These are phyloP conservation scores for Geosmithia putterillii DNA, from an alignment of 2,329 filamentous ascomycete species.

Conservation along the genomic window DNA sequence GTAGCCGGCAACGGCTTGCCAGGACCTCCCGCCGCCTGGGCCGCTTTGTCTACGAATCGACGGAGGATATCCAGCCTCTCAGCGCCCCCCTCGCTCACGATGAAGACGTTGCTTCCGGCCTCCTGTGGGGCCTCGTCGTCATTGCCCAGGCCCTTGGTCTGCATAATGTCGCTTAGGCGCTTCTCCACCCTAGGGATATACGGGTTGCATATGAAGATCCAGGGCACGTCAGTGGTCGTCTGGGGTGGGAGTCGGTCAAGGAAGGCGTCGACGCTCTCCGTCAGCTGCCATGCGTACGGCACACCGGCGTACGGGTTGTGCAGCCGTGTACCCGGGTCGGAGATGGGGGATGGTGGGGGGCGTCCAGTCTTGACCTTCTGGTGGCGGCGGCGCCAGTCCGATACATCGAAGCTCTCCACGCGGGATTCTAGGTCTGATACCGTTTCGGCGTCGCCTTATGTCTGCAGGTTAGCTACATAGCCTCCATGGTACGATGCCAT, in stretches of 20 bases:
- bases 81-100: constrained; percentile 39
- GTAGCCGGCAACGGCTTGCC: no score
- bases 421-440: constrained; percentile 33
- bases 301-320: constrained; percentile 49
- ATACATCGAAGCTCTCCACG: constrained; percentile 35
- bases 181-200: constrained; percentile 27
- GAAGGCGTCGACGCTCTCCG: constrained; percentile 54
- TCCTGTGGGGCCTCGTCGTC: constrained; percentile 36
- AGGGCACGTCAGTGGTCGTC: constrained; percentile 41
- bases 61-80: constrained; percentile 33
- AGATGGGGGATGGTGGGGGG: constrained; percentile 9
- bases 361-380: constrained; percentile 10
- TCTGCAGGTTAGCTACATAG: neutral
- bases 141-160: constrained; percentile 24
- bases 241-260: constrained; percentile 55
- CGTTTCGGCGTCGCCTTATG: constrained; percentile 40
- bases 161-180: constrained; percentile 15
- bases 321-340: constrained; percentile 17
- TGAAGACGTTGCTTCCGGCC: constrained; percentile 28
- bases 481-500: no score
- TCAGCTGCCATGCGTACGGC: constrained; percentile 46
- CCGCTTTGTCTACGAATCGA: constrained; percentile 2
- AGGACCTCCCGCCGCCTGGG: no score
- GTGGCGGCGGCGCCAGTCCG: constrained; percentile 26
- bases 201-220: constrained; percentile 66